Percentiles rank a stretch among this genome's conserved stretches.
Evolutionary conservation across 208 protist species (phyloP).

Genomic region (Leishmania amazonensis): DNA sequence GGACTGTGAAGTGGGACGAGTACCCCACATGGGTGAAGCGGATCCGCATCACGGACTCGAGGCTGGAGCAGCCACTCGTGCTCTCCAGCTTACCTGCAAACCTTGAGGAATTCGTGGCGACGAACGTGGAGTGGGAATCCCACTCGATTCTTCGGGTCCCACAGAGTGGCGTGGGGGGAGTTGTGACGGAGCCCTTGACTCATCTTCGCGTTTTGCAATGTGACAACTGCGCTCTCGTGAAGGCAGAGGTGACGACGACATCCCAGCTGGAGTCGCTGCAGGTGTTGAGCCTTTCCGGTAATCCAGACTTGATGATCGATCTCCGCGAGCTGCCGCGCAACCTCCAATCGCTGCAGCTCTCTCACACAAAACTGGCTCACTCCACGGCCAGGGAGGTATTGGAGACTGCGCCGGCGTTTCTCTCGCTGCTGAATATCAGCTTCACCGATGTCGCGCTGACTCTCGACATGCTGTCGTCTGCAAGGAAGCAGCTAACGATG

Average conservation of each 20-base stretch:
- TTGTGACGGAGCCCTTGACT: neutral
- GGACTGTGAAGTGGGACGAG: constrained; percentile 6
- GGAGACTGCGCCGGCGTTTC: neutral
- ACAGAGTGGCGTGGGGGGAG: neutral
- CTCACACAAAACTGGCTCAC: neutral
- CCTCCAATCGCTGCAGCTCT: neutral
- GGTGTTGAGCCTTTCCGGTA: constrained; percentile 2
- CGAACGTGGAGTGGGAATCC: constrained; percentile 1
- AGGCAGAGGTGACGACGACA: neutral
- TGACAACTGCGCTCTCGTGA: constrained; percentile 8
- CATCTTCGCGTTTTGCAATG: constrained; percentile 7
- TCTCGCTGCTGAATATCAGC: constrained; percentile 4
- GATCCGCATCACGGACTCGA: constrained; percentile 11
- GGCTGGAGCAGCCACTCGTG: constrained; percentile 10
- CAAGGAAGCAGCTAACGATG: neutral
- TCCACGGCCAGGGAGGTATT: neutral
- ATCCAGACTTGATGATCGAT: neutral
- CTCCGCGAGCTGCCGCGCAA: neutral
- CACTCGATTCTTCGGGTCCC: neutral
- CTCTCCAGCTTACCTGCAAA: constrained; percentile 8
- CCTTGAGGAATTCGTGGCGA: constrained; percentile 12
- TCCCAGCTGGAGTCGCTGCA: neutral
- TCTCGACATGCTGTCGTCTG: neutral
- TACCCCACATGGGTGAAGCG: constrained; percentile 5
- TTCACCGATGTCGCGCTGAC: neutral